A percentile compares a stretch with the other conserved stretches of the same genome.
phyloP scores from a whole-genome alignment of 2,329 filamentous ascomycete genomes.

The Neonectria hederae region DNA sequence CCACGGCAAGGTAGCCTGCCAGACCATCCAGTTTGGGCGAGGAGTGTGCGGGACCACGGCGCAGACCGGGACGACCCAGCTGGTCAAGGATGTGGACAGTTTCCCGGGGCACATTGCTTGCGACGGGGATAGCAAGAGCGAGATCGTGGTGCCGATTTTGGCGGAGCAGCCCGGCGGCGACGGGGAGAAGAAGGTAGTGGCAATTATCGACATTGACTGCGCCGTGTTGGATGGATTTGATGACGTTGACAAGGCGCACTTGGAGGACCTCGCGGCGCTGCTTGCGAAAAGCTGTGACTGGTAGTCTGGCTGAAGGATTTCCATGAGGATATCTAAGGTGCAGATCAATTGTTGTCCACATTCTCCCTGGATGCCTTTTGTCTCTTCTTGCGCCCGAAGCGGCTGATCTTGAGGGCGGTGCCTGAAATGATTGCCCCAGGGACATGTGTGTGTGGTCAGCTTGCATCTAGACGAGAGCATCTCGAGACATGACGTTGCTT shows the following conservation, averaged over 20 bases:
- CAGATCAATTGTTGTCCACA: not conserved
- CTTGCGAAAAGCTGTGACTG: slow-evolving; percentile 73
- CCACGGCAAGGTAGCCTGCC: slow-evolving; percentile 82
- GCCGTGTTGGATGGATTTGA: slow-evolving; percentile 73
- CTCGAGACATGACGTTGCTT: slow-evolving; percentile 3
- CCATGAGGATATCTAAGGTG: not conserved
- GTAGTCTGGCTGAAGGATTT: slow-evolving; percentile 47
- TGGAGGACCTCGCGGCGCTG: slow-evolving; percentile 73
- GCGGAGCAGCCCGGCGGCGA: slow-evolving; percentile 35
- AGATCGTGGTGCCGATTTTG: slow-evolving; percentile 82
- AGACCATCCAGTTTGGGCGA: slow-evolving; percentile 76
- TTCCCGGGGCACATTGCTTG: slow-evolving; percentile 88
- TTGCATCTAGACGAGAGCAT: slow-evolving; percentile 8
- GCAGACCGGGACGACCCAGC: slow-evolving; percentile 66
- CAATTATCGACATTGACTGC: slow-evolving; percentile 85
- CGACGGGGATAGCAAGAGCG: slow-evolving; percentile 78
- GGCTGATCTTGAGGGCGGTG: not conserved
- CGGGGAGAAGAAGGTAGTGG: slow-evolving; percentile 63
- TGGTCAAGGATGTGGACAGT: slow-evolving; percentile 74
- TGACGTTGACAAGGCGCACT: slow-evolving; percentile 68
- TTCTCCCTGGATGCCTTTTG: not conserved
- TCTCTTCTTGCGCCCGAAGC: not conserved
- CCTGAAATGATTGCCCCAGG: not conserved
- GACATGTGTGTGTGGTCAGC: not conserved
- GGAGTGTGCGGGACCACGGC: slow-evolving; percentile 83